A percentile compares a stretch with the other conserved stretches of the same genome.
phyloP scores from a whole-genome alignment of 805 yeast genomes.

The Helenozyma baotianmanensis region DNA sequence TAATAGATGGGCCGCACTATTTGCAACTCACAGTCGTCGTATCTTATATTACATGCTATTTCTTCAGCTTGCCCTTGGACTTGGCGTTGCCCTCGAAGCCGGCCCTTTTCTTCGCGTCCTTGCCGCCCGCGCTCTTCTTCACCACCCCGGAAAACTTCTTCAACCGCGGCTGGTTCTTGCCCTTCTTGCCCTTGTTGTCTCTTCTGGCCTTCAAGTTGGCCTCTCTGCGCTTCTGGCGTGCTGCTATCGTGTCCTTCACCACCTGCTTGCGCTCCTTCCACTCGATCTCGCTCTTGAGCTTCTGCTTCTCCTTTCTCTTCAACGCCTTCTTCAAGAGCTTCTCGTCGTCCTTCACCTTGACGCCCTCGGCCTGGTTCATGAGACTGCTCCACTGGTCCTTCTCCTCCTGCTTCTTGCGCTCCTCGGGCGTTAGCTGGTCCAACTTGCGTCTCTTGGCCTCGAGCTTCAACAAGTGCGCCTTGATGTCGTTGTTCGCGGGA shows the following conservation, averaged over 20 bases:
- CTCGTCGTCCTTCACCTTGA: slow-evolving; percentile 86
- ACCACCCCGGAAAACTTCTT: slow-evolving; percentile 58
- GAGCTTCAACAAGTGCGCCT: slow-evolving; percentile 72
- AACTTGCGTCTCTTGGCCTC: slow-evolving; percentile 70
- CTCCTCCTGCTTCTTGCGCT: slow-evolving; percentile 56
- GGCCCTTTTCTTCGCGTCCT: slow-evolving; percentile 52
- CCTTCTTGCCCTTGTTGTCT: slow-evolving; percentile 78
- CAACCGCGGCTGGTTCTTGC: slow-evolving; percentile 68
- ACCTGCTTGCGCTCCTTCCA: slow-evolving; percentile 87
- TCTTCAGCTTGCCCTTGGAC: slow-evolving; percentile 30
- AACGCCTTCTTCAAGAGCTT: slow-evolving; percentile 79
- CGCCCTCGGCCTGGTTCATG: slow-evolving; percentile 82
- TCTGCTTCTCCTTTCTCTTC: slow-evolving; percentile 75
- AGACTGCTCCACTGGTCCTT: slow-evolving; percentile 84
- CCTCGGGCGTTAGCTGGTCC: slow-evolving; percentile 53
- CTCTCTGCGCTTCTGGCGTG: slow-evolving; percentile 82
- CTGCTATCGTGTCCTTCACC: slow-evolving; percentile 70
- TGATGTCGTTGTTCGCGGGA: slow-evolving; percentile 78
- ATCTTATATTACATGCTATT: slow-evolving; percentile 13
- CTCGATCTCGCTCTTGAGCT: slow-evolving; percentile 81
- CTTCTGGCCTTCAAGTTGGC: slow-evolving; percentile 82
- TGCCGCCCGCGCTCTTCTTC: slow-evolving; percentile 35
- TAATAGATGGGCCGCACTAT: no score
- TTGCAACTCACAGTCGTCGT: no score
- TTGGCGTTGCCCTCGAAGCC: slow-evolving; percentile 82